Evolutionary conservation across 345 rosid species (phyloP).

Genomic region (Heritiera littoralis): DNA sequence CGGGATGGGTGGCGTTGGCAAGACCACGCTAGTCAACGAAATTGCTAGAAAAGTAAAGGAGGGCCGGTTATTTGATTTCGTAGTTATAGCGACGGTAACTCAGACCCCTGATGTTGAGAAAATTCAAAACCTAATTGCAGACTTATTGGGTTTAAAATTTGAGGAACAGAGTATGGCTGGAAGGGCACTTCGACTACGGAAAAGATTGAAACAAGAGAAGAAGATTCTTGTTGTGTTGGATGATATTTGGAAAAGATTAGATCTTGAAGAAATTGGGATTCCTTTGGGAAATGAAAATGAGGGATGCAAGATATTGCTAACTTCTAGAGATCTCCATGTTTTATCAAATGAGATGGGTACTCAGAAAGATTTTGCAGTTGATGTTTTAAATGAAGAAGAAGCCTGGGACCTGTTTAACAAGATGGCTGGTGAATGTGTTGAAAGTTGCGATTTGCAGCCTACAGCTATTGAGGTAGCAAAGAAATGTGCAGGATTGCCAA

Average conservation of each 20-base stretch:
- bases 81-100: slow-evolving; percentile 21
- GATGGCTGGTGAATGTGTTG: slow-evolving; percentile 7
- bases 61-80: slow-evolving; percentile 13
- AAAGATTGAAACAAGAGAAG: neutral
- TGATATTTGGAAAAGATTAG: slow-evolving; percentile 7
- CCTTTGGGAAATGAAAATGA: slow-evolving; percentile 19
- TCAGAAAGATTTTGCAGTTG: slow-evolving; percentile 1
- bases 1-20: neutral
- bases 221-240: neutral
- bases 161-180: neutral
- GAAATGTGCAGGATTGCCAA: slow-evolving; percentile 29
- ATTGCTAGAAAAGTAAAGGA: slow-evolving; percentile 5
- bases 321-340: slow-evolving; percentile 25
- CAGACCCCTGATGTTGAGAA: slow-evolving; percentile 1
- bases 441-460: neutral
- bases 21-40: slow-evolving; percentile 2
- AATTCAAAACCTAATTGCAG: slow-evolving; percentile 26
- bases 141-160: slow-evolving; percentile 4
- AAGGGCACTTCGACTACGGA: neutral
- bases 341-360: slow-evolving; percentile 23
- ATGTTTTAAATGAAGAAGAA: slow-evolving; percentile 22
- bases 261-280: slow-evolving; percentile 36
- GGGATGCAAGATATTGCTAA: slow-evolving; percentile 34
- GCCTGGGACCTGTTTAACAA: slow-evolving; percentile 33
- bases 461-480: slow-evolving; percentile 18